These are phyloP conservation scores for Mortierella antarctica DNA, from an alignment of 192 early-diverging fungal genomes.

Conservation along the genomic window DNA sequence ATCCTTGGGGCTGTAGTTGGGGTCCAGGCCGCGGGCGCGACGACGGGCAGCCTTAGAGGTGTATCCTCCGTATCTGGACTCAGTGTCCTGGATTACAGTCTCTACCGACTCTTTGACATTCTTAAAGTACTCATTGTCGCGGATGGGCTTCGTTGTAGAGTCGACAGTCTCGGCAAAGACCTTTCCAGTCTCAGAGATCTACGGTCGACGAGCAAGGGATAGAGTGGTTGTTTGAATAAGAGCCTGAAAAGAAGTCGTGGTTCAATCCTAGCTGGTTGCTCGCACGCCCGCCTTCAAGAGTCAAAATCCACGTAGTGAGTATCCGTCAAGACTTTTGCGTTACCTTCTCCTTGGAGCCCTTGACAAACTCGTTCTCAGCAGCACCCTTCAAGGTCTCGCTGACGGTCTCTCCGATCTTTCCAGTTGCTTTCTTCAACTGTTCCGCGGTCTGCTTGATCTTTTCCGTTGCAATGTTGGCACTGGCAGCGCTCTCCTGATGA, in stretches of 20 bases:
- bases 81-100: constrained; percentile 77
- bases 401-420: constrained; percentile 71
- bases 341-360: constrained; percentile 79
- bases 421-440: constrained; percentile 77
- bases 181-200: constrained; percentile 71
- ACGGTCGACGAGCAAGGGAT: not conserved
- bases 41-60: constrained; percentile 80
- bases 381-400: constrained; percentile 75
- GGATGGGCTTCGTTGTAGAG: constrained; percentile 73
- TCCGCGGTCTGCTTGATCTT: constrained; percentile 70
- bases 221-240: not conserved
- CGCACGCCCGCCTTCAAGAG: not conserved
- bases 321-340: constrained; percentile 19
- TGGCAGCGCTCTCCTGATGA: constrained; percentile 54
- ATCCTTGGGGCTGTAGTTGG: constrained; percentile 46
- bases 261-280: not conserved
- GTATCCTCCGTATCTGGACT: constrained; percentile 79
- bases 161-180: constrained; percentile 72
- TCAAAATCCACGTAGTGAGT: not conserved
- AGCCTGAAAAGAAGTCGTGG: not conserved
- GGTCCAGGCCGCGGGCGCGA: constrained; percentile 56
- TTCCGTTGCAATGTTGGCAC: constrained; percentile 55
- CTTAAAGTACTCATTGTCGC: constrained; percentile 73
- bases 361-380: constrained; percentile 80
- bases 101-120: constrained; percentile 71